A percentile compares a stretch with the other conserved stretches of the same genome.
These are phyloP conservation scores for Daldinia caldariorum DNA, from an alignment of 495 filamentous ascomycete species.

Conservation along the genomic window DNA sequence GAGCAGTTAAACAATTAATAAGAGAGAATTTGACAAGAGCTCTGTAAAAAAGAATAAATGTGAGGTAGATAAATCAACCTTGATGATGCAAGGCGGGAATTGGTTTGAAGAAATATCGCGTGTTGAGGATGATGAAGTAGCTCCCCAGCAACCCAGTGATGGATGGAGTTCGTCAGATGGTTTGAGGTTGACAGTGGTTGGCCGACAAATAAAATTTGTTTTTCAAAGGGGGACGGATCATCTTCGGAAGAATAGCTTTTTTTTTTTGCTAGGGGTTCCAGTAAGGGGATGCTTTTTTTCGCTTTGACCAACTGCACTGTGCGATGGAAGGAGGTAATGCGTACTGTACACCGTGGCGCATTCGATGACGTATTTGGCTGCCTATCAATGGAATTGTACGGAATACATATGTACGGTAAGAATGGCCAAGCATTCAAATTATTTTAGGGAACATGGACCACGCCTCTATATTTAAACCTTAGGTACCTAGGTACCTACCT, in stretches of 20 bases:
- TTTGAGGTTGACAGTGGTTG: constrained; percentile 30
- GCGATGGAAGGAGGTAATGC: not conserved
- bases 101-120: constrained; percentile 22
- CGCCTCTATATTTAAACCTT: not conserved
- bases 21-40: constrained; percentile 23
- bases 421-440: not conserved
- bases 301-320: constrained; percentile 21
- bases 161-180: constrained; percentile 11
- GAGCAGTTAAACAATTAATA: constrained; percentile 35
- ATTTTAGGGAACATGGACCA: not conserved
- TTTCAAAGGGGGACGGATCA: constrained; percentile 28
- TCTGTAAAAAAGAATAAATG: not conserved
- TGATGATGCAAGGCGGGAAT: constrained; percentile 31
- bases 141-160: constrained; percentile 22
- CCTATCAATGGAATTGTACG: constrained; percentile 10
- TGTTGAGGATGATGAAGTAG: constrained; percentile 32
- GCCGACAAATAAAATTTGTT: constrained; percentile 40
- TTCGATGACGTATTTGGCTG: constrained; percentile 3
- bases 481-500: no score
- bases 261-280: no score
- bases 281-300: not conserved
- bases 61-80: constrained; percentile 25
- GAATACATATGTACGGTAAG: no score
- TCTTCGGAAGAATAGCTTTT: constrained; percentile 21
- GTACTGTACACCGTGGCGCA: not conserved